Conservation (phyloP, 306 rosid genomes). For the Begonia masoniana region DNA sequence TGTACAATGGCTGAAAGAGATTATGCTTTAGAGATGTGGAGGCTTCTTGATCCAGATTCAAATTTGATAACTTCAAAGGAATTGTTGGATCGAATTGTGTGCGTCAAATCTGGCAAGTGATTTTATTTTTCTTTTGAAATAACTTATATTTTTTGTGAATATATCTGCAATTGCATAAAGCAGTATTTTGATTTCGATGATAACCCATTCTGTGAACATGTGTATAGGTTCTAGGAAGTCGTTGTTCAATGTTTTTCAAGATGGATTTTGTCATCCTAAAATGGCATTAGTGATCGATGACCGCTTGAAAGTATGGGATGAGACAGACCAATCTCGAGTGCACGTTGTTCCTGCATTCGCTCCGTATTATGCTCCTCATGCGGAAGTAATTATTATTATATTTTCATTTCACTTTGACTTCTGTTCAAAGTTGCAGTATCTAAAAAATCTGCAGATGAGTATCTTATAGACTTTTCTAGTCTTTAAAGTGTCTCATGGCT, state of each 20-base stretch:
- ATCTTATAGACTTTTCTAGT: background rate
- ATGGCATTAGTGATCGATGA: constrained; percentile 95
- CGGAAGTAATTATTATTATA: constrained; percentile 42
- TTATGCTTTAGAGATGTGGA: constrained; percentile 99
- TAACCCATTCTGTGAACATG: constrained; percentile 7
- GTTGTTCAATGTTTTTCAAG: constrained; percentile 85
- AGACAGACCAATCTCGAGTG: constrained; percentile 92
- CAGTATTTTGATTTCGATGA: constrained; percentile 8
- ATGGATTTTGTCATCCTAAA: constrained; percentile 84
- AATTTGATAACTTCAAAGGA: constrained; percentile 86
- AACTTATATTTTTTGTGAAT: background rate
- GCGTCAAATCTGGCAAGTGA: constrained; percentile 90
- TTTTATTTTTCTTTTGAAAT: background rate
- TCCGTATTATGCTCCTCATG: constrained; percentile 95
- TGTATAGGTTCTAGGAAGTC: constrained; percentile 78
- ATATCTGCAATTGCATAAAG: constrained; percentile 3
- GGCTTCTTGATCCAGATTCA: constrained; percentile 98
- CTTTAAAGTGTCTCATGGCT: constrained; percentile 14
- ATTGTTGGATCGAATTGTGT: constrained; percentile 79
- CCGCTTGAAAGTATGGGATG: constrained; percentile 99
- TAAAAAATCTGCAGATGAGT: constrained; percentile 1
- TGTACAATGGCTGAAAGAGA: constrained; percentile 99
- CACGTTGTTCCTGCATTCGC: constrained; percentile 99
- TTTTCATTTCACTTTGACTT: constrained; percentile 9
- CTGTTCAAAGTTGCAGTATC: constrained; percentile 12